A percentile compares a stretch with the other conserved stretches of the same genome.
These are phyloP conservation scores for Colletotrichum orchidophilum DNA, from an alignment of 2,329 filamentous ascomycete species.

Conservation along the genomic window DNA sequence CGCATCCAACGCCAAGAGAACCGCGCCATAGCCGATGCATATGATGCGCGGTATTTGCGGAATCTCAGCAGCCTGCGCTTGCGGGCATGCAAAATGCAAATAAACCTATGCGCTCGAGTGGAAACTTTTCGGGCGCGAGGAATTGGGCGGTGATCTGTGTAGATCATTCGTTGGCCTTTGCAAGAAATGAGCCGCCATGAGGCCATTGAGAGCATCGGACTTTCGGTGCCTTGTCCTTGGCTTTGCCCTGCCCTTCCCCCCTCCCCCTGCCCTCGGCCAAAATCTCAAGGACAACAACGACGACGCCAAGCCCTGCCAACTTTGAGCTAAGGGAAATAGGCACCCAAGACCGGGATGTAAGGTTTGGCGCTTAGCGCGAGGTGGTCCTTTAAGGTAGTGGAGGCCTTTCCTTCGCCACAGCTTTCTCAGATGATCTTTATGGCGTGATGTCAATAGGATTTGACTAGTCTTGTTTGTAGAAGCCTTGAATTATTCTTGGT, in stretches of 20 bases:
- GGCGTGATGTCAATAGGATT: neutral
- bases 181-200: neutral
- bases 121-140: neutral
- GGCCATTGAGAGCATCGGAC: neutral
- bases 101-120: neutral
- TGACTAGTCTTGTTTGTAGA: neutral
- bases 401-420: neutral
- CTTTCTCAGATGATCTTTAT: neutral
- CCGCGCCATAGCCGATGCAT: neutral
- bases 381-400: neutral
- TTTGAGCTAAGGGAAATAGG: neutral
- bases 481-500: neutral
- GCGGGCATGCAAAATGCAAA: neutral
- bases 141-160: neutral
- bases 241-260: neutral
- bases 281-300: neutral
- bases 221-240: neutral
- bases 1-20: neutral
- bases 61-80: neutral
- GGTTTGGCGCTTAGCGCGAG: neutral
- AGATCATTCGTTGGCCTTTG: neutral
- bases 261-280: neutral
- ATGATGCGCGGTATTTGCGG: neutral
- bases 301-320: neutral
- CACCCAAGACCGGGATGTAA: neutral